phyloP scores from a whole-genome alignment of 2,329 filamentous ascomycete genomes.

The Sporothrix inflata region DNA sequence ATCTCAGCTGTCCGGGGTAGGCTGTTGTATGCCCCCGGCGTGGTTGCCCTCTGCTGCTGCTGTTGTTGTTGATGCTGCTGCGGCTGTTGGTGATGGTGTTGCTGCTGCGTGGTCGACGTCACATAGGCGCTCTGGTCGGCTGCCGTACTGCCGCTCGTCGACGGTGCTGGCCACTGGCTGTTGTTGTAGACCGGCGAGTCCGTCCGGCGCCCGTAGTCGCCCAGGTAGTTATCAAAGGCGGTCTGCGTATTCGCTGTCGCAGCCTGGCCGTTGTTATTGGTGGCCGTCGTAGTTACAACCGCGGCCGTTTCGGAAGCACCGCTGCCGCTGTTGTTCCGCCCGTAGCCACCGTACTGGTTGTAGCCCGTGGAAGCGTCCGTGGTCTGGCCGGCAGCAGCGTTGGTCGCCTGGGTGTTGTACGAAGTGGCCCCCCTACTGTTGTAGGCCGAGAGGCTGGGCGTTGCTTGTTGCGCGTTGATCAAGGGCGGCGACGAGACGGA shows the following conservation, averaged over 20 bases:
- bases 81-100: neutral
- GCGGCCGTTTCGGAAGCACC: conserved; percentile 37
- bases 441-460: conserved; percentile 1
- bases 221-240: conserved; percentile 22
- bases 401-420: neutral
- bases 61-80: neutral
- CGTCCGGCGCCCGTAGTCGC: conserved; percentile 11
- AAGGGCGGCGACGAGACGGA: conserved; percentile 11
- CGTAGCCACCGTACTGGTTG: conserved; percentile 14
- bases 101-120: neutral
- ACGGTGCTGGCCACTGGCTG: conserved; percentile 14
- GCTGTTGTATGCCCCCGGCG: neutral
- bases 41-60: neutral
- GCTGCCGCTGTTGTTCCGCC: conserved; percentile 11
- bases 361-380: neutral
- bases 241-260: conserved; percentile 30
- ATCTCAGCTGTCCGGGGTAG: neutral
- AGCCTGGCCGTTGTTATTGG: conserved; percentile 24
- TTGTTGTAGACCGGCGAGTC: conserved; percentile 8
- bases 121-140: neutral
- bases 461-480: neutral
- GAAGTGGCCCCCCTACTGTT: neutral
- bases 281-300: neutral
- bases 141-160: neutral
- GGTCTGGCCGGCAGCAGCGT: neutral